Conservation (phyloP, 345 rosid species). For the Salix purpurea region DNA sequence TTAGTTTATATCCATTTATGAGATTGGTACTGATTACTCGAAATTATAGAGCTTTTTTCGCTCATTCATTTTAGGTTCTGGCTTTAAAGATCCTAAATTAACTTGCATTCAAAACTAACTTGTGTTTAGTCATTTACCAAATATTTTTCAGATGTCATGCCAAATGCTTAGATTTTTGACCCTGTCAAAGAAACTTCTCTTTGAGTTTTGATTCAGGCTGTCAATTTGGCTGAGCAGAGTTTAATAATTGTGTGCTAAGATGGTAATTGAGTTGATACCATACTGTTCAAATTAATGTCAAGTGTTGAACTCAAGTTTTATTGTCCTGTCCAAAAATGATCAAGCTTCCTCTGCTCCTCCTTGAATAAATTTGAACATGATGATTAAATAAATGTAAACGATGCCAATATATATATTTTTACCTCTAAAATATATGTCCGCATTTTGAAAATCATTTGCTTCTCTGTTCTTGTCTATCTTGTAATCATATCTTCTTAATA, state of each 20-base stretch:
- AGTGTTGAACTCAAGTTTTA: not conserved
- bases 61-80: not conserved
- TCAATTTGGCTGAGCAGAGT: not conserved
- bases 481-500: too few species aligned
- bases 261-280: not conserved
- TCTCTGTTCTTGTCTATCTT: too few species aligned
- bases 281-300: not conserved
- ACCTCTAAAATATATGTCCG: too few species aligned
- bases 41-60: not conserved
- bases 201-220: not conserved
- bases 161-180: not conserved
- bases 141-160: not conserved
- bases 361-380: not conserved
- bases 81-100: not conserved
- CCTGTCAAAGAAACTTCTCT: not conserved
- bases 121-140: not conserved
- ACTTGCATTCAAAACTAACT: not conserved
- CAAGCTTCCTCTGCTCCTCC: not conserved
- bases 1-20: not conserved
- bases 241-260: not conserved
- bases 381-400: not conserved
- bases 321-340: not conserved
- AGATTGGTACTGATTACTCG: not conserved
- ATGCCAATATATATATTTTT: not conserved
- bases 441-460: too few species aligned